Evolutionary conservation across 1,284 basidiomycete species (phyloP).

Genomic region (Vanrija pseudolonga): DNA sequence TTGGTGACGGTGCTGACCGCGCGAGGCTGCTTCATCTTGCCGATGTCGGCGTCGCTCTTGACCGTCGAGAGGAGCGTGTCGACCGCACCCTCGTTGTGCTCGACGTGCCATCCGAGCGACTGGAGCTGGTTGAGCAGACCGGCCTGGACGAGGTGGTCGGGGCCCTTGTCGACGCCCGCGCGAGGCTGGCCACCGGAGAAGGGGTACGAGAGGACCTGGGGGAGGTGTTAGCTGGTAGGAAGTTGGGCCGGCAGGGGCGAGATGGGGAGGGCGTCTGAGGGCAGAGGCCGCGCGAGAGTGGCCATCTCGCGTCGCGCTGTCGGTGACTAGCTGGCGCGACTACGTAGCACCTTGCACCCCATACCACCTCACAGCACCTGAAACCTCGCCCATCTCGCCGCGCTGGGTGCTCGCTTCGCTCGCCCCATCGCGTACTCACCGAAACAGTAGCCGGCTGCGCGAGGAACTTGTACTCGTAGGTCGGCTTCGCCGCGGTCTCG

Average conservation of each 20-base stretch:
- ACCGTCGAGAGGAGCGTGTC: constrained; percentile 57
- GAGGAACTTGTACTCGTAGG: constrained; percentile 55
- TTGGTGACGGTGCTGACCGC: constrained; percentile 79
- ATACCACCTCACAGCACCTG: not conserved
- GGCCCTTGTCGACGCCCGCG: constrained; percentile 84
- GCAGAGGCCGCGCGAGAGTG: too few species aligned
- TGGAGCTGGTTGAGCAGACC: constrained; percentile 74
- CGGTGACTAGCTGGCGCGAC: too few species aligned
- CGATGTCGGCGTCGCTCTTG: constrained; percentile 69
- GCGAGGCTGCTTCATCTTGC: constrained; percentile 81
- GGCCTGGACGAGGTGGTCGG: constrained; percentile 78
- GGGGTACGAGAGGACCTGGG: constrained; percentile 68
- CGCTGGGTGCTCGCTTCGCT: not conserved
- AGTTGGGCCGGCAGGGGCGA: too few species aligned
- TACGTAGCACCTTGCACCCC: too few species aligned
- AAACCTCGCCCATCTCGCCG: too few species aligned
- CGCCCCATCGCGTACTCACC: constrained; percentile 52
- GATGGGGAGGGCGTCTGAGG: too few species aligned
- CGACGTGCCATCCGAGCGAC: constrained; percentile 80
- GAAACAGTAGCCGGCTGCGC: constrained; percentile 64
- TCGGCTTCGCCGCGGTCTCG: constrained; percentile 14
- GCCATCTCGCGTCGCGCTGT: too few species aligned
- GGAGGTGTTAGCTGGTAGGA: not conserved
- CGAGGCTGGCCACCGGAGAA: constrained; percentile 62
- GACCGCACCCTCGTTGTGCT: constrained; percentile 79